Conservation (phyloP, 495 filamentous ascomycete genomes). For the Daldinia bambusicola region DNA sequence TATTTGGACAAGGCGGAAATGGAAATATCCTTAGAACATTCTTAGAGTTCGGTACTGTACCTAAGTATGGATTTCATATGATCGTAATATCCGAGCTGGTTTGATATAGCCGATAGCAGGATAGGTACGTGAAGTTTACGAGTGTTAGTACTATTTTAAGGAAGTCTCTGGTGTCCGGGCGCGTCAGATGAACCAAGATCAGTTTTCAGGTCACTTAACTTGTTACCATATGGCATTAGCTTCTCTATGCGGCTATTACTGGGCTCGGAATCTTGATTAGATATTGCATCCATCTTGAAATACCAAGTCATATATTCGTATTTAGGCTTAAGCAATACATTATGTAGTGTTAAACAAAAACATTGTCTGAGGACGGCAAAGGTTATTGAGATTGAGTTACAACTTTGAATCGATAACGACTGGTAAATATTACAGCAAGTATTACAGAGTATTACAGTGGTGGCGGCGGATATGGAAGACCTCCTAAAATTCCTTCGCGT, state of each 20-base stretch:
- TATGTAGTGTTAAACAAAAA: not conserved
- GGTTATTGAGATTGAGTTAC: not conserved
- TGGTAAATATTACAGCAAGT: too few species aligned
- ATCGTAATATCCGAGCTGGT: not conserved
- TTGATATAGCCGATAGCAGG: not conserved
- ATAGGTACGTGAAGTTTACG: not conserved
- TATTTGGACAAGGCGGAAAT: too few species aligned
- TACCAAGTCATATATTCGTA: not conserved
- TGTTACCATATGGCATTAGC: slow-evolving; percentile 7
- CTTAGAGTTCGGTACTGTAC: not conserved
- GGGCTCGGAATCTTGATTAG: not conserved
- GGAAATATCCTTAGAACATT: not conserved
- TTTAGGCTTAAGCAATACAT: not conserved
- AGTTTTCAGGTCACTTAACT: slow-evolving; percentile 19
- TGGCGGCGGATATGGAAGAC: slow-evolving; percentile 28
- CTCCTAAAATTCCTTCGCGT: slow-evolving; percentile 29
- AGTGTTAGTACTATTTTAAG: not conserved
- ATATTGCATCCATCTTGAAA: slow-evolving; percentile 10
- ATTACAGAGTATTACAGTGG: too few species aligned
- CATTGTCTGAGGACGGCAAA: not conserved
- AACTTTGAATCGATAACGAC: not conserved
- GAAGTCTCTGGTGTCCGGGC: slow-evolving; percentile 14
- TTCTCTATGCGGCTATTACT: not conserved
- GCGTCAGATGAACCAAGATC: slow-evolving; percentile 33
- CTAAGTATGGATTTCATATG: not conserved